Base-by-base conservation (phyloP, 306 rosid species). In the Castanopsis chinensis region DNA sequence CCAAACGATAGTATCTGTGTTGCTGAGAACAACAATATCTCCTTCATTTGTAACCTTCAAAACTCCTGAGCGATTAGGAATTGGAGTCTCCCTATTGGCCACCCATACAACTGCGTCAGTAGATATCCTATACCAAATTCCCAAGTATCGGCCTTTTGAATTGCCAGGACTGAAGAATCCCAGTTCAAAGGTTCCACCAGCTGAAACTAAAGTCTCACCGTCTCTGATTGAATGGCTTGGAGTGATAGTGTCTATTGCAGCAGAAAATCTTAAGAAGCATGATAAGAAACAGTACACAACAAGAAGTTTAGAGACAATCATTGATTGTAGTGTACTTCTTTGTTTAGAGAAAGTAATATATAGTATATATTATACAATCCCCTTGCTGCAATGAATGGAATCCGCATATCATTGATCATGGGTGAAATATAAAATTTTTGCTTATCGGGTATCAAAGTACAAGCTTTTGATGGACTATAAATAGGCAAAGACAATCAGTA, bases 151-250 rank as follows among this genome's bases (percentile, higher is more conserved):
- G 2, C 73, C 75, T 23, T 68, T 75, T 74, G 90, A 86, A 69
- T 58, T 76, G n/a, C 89, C 87, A 12, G 89, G 84, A 76, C 80
- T 82, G 87, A 88, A 83, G 88, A 90, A 91, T 68, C 94, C 90
- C 78, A 89, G 79, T 74, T 83, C 86, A 79, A 86, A 91, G 25
- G 5, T 74, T 13, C 81, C 87, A 18, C 63, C 75, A n/a, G 49
- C 45, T 11, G 92, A 89, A 61, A 87, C 84, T 17, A 91, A 56
- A 8, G 90, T 83, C 52, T 1, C 64, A 57, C 74, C 83, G 20
- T 84, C 84, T 77, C 55, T 69, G 12, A 89, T 27, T 14, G 71
- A 69, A 67, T 87, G 90, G 19, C 80, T 75, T 2, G 55, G 21
- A 10, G 35, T 32, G 9, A 89, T 55, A 28, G 87, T 37, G 74